phyloP scores from a whole-genome alignment of 768 basidiomycete genomes.

The Pleurotus citrinopileatus region DNA sequence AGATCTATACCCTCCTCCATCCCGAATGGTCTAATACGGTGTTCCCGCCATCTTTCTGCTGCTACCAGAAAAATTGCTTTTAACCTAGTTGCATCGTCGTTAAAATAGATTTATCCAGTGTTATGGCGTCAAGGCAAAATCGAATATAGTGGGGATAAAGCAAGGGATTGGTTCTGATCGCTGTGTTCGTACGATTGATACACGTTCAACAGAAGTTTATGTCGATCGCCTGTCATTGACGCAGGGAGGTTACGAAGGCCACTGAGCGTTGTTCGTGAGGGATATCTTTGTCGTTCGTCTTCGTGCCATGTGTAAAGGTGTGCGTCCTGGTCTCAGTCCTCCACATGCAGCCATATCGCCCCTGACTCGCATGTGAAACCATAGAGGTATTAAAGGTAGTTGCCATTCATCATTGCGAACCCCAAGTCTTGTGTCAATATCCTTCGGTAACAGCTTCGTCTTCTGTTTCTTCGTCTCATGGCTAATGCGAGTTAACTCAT shows the following conservation, averaged over 20 bases:
- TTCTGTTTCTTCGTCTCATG: background rate
- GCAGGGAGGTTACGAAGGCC: too few species aligned
- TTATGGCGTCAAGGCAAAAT: too few species aligned
- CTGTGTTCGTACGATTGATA: too few species aligned
- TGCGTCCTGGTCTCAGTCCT: background rate
- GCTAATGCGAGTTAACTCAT: background rate
- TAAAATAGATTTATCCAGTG: too few species aligned
- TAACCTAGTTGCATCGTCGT: too few species aligned
- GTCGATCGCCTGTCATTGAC: too few species aligned
- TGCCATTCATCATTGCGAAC: background rate
- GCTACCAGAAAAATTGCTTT: too few species aligned
- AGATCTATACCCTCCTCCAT: slow-evolving; percentile 2
- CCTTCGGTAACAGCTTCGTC: background rate
- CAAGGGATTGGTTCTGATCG: too few species aligned
- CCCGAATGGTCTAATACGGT: background rate
- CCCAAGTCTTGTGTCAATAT: background rate
- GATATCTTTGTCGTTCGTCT: background rate
- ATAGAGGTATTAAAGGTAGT: background rate
- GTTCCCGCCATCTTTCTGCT: too few species aligned
- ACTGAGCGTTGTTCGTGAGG: too few species aligned
- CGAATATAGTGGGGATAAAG: too few species aligned
- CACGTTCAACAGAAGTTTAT: too few species aligned
- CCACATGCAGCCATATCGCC: background rate
- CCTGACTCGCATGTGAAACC: background rate
- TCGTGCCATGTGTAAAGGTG: background rate